Evolutionary conservation across 495 filamentous ascomycete genomes (phyloP), one percentile per base, ranked within the genome.

Genomic region (Xylaria palmicola): DNA sequence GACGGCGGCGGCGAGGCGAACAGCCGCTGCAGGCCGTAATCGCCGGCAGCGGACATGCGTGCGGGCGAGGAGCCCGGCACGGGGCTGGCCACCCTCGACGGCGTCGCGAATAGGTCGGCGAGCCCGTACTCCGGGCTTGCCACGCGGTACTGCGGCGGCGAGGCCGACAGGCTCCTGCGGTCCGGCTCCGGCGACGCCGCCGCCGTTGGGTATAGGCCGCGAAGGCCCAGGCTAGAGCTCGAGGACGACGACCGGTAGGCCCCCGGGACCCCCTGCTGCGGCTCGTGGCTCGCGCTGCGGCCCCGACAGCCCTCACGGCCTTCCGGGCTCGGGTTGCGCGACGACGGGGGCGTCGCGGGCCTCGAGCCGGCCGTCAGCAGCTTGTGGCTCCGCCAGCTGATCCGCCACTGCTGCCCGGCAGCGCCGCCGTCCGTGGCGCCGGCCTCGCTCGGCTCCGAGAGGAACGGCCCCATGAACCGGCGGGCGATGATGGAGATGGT

Each of bases 351-450:
- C 37, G 57, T 60, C 19, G 17, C 47, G 19, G 57, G 57, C 10
- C 39, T 6, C 9, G 57, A 34, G 10, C 47, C 47, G 9, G 47
- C 27, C 26, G 57, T 41, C n/a, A 60, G 57, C 13, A 60, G n/a
- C 4, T 60, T 60, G 3, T 32, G 48, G 57, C 37, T 60, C 12
- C 47, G 57, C 57, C 57, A 60, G 34, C 37, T 49, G 5, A 60
- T 36, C 13, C 37, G 30, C 5, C 36, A 30, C 13, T 32, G 57
- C 15, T 15, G 6, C 0, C 24, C 56, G 8, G 24, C 41, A 3
- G 6, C 57, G 2, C 45, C 47, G 10, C 44, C 57, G 1, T 41
- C 13, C 10, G 37, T 41, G 1, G 47, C 20, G 1, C 47, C 13
- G 5, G n/a, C 29, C 29, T 60, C 57, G 27, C 47, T 26, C 4